Base-by-base conservation (phyloP, 2,329 filamentous ascomycete genomes). In the Ambrosiella cleistominuta region DNA sequence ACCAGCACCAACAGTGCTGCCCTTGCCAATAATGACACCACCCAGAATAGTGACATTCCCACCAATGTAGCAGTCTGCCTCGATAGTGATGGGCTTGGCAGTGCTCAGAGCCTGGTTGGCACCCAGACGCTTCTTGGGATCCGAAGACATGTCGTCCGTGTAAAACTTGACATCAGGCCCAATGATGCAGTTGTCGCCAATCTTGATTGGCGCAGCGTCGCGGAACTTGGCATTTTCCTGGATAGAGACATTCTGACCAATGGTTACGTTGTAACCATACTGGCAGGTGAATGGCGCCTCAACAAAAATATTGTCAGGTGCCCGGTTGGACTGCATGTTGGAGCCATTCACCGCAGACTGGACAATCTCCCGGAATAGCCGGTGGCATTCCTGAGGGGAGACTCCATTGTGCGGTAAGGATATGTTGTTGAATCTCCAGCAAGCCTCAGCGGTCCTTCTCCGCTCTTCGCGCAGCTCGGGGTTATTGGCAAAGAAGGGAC, bases 241-340 rank as follows among this genome's bases (percentile, higher is more conserved):
- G 63, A 98, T 86, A 58, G 83, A 79, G 2, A 94, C 88, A 62
- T 93, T 83, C 64, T 90, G 84, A 11, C 87, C 90, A 63, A 98
- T 86, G 53, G 79, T 79, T 64, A 97, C 85, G 68, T 98, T 97
- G 72, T 95, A 97, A 0, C 93, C 93, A 66, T 96, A 96, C 66
- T 96, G 89, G 68, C 91, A 96, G 52, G 78, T 83, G 68, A 98
- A 97, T 0, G 91, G 91, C 2, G 86, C 82, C 65, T 95, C 88
- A 35, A 98, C 85, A 47, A 83, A 75, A 4, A 87, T 84, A 58
- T 84, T 81, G 13, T 82, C 78, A n/a, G 88, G 88, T 4, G 93
- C 78, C 27, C 75, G 78, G 35, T 38, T 54, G 58, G 79, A 86
- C 58, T 68, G 8, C 76, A 70, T 51, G 76, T 75, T 44, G 73